Evolutionary conservation across 768 basidiomycete species (phyloP).

Genomic region (Mycena rebaudengoi): DNA sequence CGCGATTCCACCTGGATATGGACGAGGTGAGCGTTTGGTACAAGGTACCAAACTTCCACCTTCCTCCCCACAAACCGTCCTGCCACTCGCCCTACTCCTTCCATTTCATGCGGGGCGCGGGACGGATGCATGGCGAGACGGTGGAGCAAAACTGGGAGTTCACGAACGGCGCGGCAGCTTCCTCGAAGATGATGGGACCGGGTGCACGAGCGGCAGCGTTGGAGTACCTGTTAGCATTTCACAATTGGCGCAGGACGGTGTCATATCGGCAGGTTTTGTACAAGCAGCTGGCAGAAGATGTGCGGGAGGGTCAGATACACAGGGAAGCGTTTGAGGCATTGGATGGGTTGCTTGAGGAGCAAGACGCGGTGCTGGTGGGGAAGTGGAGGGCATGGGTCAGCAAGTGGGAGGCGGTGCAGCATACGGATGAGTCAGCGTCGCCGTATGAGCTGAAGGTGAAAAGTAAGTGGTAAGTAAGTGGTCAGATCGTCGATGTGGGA

Average conservation of each 20-base stretch:
- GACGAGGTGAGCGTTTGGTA: neutral
- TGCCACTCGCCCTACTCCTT: slow-evolving; percentile 26
- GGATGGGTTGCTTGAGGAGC: neutral
- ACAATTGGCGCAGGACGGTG: slow-evolving; percentile 1
- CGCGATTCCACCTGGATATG: neutral
- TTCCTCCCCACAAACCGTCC: slow-evolving; percentile 16
- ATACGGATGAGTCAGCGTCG: neutral
- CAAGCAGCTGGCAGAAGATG: neutral
- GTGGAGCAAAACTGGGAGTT: slow-evolving; percentile 31
- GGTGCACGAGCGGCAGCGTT: slow-evolving; percentile 9
- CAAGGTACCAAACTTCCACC: slow-evolving; percentile 36
- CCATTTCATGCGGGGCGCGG: slow-evolving; percentile 17
- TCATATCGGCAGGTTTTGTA: neutral
- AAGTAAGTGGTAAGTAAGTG: no score
- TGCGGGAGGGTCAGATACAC: neutral
- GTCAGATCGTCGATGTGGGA: no score
- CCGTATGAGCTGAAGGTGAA: neutral
- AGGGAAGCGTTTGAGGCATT: slow-evolving; percentile 2
- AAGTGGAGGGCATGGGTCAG: slow-evolving; percentile 1
- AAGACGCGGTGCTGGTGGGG: neutral
- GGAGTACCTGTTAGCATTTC: neutral
- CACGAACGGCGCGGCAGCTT: slow-evolving; percentile 19
- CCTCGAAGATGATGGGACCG: slow-evolving; percentile 30
- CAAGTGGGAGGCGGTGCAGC: neutral
- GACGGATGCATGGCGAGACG: slow-evolving; percentile 30